A percentile compares a stretch with the other conserved stretches of the same genome.
These are phyloP conservation scores for Phragmites australis DNA, from an alignment of 176 grass and related monocot genomes.

Conservation along the genomic window DNA sequence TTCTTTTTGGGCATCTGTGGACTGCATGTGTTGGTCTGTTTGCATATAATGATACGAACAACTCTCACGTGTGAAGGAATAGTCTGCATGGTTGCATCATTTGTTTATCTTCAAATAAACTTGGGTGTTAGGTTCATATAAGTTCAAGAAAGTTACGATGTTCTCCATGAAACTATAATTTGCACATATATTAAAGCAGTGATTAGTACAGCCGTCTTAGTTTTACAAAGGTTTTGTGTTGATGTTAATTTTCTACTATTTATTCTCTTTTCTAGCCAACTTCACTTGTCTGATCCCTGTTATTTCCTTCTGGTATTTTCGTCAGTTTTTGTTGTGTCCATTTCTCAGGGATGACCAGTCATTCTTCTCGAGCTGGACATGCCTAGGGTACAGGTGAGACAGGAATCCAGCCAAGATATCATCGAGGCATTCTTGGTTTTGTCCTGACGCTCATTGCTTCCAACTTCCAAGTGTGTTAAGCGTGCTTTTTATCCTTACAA, in stretches of 20 bases:
- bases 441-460: slow-evolving; percentile 31
- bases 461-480: slow-evolving; percentile 18
- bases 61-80: neutral
- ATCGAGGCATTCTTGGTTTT: slow-evolving; percentile 31
- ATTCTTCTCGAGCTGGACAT: slow-evolving; percentile 19
- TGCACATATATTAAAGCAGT: neutral
- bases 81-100: neutral
- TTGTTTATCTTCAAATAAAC: neutral
- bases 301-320: neutral
- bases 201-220: neutral
- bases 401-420: slow-evolving; percentile 24
- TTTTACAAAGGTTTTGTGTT: neutral
- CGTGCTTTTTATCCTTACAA: slow-evolving; percentile 35
- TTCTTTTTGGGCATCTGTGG: no score
- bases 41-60: no score
- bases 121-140: neutral
- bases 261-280: neutral
- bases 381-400: neutral
- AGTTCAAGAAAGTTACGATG: neutral
- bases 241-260: neutral
- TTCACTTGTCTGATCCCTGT: neutral
- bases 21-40: no score
- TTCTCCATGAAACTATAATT: neutral
- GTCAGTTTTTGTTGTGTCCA: slow-evolving; percentile 14
- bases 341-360: slow-evolving; percentile 10